phyloP scores from a whole-genome alignment of 2,329 filamentous ascomycete genomes.

The Sclerotiophoma versabilis region DNA sequence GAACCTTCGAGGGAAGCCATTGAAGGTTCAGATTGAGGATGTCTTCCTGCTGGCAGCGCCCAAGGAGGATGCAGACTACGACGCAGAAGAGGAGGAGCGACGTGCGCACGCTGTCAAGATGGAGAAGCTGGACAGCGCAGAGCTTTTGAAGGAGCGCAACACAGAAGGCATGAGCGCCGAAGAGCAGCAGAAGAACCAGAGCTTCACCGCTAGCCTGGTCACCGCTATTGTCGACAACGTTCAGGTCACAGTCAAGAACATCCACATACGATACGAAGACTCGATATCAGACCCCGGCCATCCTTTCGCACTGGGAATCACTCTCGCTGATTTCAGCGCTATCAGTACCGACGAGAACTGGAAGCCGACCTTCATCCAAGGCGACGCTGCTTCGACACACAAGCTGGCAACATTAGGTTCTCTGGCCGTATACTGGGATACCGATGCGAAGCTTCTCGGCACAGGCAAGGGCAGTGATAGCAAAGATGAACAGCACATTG shows the following conservation, averaged over 20 bases:
- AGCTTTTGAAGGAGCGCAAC: conserved; percentile 89
- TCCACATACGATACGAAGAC: conserved; percentile 97
- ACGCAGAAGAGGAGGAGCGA: conserved; percentile 89
- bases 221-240: conserved; percentile 99
- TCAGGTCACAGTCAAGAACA: conserved; percentile 97
- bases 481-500: conserved; percentile 64
- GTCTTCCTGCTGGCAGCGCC: conserved; percentile 94
- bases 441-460: conserved; percentile 83
- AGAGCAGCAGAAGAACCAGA: conserved; percentile 97
- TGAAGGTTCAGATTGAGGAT: conserved; percentile 95
- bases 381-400: conserved; percentile 81
- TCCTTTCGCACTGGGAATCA: conserved; percentile 91
- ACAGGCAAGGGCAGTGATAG: conserved; percentile 76
- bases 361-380: conserved; percentile 95
- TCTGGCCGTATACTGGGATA: conserved; percentile 97
- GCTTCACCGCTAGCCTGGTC: conserved; percentile 91
- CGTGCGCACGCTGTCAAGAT: conserved; percentile 93
- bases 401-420: conserved; percentile 92
- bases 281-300: conserved; percentile 94
- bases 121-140: conserved; percentile 96
- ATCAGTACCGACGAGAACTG: conserved; percentile 95
- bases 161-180: conserved; percentile 93
- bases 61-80: conserved; percentile 92
- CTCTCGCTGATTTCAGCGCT: conserved; percentile 94
- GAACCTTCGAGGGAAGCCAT: conserved; percentile 90